phyloP scores from a whole-genome alignment of 257 asterid genomes.

The Fraxinus excelsior region DNA sequence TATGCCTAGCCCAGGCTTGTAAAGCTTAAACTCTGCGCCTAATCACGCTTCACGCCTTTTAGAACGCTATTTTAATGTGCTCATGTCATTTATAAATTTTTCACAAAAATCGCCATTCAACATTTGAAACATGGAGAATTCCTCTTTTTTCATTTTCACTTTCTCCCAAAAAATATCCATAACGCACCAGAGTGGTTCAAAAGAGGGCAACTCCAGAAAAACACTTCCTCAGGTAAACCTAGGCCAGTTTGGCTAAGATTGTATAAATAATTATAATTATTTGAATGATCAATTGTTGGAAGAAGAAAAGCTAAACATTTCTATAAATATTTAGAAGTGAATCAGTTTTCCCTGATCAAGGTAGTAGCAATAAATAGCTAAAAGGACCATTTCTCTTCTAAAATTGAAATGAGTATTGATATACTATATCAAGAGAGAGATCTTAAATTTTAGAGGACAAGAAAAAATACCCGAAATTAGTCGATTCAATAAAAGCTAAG shows the following conservation, averaged over 20 bases:
- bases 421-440: background rate
- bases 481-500: background rate
- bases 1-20: no score
- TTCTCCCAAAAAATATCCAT: constrained; percentile 7
- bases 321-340: background rate
- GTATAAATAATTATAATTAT: background rate
- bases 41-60: no score
- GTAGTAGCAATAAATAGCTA: background rate
- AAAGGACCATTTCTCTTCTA: background rate
- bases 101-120: background rate
- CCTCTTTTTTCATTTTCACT: background rate
- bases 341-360: background rate
- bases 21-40: no score
- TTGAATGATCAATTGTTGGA: background rate
- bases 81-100: constrained; percentile 4
- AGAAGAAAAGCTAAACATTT: background rate
- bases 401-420: background rate
- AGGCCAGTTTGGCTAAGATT: background rate
- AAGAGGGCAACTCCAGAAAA: background rate
- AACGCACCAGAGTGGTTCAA: background rate
- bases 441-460: background rate
- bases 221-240: constrained; percentile 9
- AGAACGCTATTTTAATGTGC: background rate
- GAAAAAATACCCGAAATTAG: background rate
- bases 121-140: constrained; percentile 3